These are phyloP conservation scores for Ganoderma lucidum DNA, from an alignment of 1,284 basidiomycete species.

Conservation along the genomic window DNA sequence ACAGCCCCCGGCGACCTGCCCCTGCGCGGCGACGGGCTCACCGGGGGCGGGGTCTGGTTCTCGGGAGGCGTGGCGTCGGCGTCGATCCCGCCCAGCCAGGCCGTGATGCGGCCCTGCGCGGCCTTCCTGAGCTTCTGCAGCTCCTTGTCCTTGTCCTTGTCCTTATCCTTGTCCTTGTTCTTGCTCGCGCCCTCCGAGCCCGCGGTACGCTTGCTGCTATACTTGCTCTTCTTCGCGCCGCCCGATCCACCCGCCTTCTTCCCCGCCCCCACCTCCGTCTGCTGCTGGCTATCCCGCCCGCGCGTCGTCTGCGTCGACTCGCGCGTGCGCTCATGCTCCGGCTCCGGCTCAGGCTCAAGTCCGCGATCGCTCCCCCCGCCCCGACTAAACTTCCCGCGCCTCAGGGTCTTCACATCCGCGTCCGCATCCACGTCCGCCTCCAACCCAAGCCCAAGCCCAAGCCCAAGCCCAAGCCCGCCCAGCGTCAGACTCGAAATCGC, in stretches of 20 bases:
- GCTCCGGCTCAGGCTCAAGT: slow-evolving; percentile 6
- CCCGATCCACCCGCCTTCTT: slow-evolving; percentile 36
- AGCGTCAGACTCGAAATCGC: slow-evolving; percentile 79
- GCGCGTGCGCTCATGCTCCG: slow-evolving; percentile 14
- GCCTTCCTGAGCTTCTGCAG: slow-evolving; percentile 52
- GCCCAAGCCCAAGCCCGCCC: slow-evolving; percentile 47
- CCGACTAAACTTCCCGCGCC: slow-evolving; percentile 34
- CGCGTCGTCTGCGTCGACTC: slow-evolving; percentile 25
- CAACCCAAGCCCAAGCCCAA: no score
- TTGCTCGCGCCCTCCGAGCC: slow-evolving; percentile 20
- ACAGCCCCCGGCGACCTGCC: slow-evolving; percentile 5
- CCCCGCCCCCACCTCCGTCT: slow-evolving; percentile 30
- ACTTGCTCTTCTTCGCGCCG: slow-evolving; percentile 27
- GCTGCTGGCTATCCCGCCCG: slow-evolving; percentile 30
- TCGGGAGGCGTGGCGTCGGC: slow-evolving; percentile 49
- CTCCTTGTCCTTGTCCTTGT: slow-evolving; percentile 41
- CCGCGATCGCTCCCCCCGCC: slow-evolving; percentile 40
- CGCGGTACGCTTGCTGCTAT: slow-evolving; percentile 32
- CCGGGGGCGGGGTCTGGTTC: slow-evolving; percentile 24
- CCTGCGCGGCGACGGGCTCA: slow-evolving; percentile 7
- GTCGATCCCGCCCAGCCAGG: slow-evolving; percentile 74
- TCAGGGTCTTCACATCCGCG: slow-evolving; percentile 37
- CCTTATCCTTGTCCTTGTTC: slow-evolving; percentile 33
- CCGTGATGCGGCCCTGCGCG: slow-evolving; percentile 76
- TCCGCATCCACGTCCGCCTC: slow-evolving; percentile 32